These are phyloP conservation scores for Cercospora brassicicola DNA, from an alignment of 2,329 filamentous ascomycete genomes.

Conservation along the genomic window DNA sequence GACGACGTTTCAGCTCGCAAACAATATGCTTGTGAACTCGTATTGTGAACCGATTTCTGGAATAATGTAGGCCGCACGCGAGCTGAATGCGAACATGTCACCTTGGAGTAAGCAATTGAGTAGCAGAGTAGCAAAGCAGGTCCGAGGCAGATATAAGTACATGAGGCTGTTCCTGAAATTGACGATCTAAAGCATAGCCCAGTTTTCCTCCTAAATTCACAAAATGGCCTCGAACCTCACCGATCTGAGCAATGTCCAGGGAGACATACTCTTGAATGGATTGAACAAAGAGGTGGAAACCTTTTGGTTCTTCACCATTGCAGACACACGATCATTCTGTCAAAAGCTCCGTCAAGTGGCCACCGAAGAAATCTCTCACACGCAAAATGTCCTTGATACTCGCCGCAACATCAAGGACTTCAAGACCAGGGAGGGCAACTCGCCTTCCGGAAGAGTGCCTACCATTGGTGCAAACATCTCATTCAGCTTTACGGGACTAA, in stretches of 20 bases:
- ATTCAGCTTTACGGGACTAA: slow-evolving; percentile 30
- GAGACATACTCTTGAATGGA: slow-evolving; percentile 34
- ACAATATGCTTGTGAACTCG: background rate
- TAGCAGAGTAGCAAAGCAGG: background rate
- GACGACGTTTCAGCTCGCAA: background rate
- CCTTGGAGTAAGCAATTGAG: background rate
- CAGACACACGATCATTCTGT: slow-evolving; percentile 26
- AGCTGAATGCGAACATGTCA: background rate
- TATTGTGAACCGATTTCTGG: background rate
- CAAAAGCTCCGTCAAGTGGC: slow-evolving; percentile 25
- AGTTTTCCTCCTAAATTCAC: background rate
- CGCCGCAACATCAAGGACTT: slow-evolving; percentile 28
- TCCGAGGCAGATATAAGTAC: background rate
- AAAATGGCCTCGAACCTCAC: slow-evolving; percentile 18
- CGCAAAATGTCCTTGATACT: slow-evolving; percentile 22
- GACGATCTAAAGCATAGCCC: background rate
- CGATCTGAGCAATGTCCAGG: slow-evolving; percentile 31
- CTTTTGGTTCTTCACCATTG: slow-evolving; percentile 35
- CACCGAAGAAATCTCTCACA: slow-evolving; percentile 29
- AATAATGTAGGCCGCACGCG: background rate
- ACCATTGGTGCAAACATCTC: slow-evolving; percentile 34
- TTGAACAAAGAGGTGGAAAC: slow-evolving; percentile 32
- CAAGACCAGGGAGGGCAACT: slow-evolving; percentile 19
- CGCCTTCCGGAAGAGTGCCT: slow-evolving; percentile 16
- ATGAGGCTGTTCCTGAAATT: background rate